These are phyloP conservation scores for Tuber aestivum DNA, from an alignment of 495 filamentous ascomycete species.

Conservation along the genomic window DNA sequence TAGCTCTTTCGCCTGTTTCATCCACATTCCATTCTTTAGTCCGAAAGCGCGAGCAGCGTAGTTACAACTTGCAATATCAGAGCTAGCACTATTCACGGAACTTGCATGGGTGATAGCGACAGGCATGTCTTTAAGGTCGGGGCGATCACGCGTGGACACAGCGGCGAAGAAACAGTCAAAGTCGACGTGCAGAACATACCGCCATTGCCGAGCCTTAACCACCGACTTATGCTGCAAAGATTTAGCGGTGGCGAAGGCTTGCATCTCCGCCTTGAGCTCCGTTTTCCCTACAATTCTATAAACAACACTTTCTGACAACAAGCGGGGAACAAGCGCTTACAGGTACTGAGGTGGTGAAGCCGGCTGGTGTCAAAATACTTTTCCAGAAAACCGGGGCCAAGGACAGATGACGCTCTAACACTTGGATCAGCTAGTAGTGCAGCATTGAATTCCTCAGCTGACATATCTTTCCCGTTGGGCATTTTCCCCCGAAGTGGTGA, in stretches of 20 bases:
- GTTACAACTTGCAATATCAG: slow-evolving; percentile 96
- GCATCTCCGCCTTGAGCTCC: slow-evolving; percentile 78
- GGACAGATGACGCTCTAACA: slow-evolving; percentile 75
- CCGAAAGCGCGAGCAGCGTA: slow-evolving; percentile 81
- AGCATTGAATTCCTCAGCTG: slow-evolving; percentile 87
- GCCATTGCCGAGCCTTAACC: slow-evolving; percentile 47
- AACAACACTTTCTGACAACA: not conserved
- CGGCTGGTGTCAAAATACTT: slow-evolving; percentile 92
- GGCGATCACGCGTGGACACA: slow-evolving; percentile 70
- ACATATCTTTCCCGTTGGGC: slow-evolving; percentile 40
- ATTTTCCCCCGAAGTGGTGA: not conserved
- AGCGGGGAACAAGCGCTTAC: slow-evolving; percentile 5
- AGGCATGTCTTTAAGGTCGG: slow-evolving; percentile 72
- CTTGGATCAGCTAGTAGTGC: slow-evolving; percentile 71
- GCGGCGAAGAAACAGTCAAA: slow-evolving; percentile 98
- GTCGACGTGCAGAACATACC: slow-evolving; percentile 91
- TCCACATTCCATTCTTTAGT: slow-evolving; percentile 98
- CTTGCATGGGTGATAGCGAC: slow-evolving; percentile 82
- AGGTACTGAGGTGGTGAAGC: slow-evolving; percentile 75
- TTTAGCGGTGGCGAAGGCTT: slow-evolving; percentile 60
- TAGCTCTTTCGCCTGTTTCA: slow-evolving; percentile 76
- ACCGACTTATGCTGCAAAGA: slow-evolving; percentile 6
- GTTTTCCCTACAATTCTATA: slow-evolving; percentile 71
- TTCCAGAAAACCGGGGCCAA: slow-evolving; percentile 84
- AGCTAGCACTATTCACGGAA: slow-evolving; percentile 58